phyloP scores from a whole-genome alignment of 2,329 filamentous ascomycete species.

The Ilyonectria mors-panacis region DNA sequence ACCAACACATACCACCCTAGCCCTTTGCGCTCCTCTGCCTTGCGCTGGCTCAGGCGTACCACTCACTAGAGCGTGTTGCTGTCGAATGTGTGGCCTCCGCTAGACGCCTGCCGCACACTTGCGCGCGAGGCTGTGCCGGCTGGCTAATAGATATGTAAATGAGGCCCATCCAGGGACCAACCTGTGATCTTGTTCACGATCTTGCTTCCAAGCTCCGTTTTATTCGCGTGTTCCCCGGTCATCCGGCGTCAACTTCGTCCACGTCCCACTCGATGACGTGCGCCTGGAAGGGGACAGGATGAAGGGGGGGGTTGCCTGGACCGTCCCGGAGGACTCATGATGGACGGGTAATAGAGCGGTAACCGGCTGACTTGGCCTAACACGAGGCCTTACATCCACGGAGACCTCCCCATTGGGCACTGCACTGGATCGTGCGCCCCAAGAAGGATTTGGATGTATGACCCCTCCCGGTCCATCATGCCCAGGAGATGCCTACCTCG shows the following conservation, averaged over 20 bases:
- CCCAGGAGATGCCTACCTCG: not conserved
- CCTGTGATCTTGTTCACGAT: slow-evolving; percentile 46
- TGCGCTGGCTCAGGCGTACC: slow-evolving; percentile 10
- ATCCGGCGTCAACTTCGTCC: slow-evolving; percentile 32
- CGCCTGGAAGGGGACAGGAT: slow-evolving; percentile 15
- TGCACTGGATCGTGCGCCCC: slow-evolving; percentile 19
- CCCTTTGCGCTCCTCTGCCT: slow-evolving; percentile 19
- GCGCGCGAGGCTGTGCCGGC: slow-evolving; percentile 36
- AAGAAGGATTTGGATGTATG: slow-evolving; percentile 25
- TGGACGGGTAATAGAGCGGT: slow-evolving; percentile 35
- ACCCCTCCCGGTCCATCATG: slow-evolving; percentile 12
- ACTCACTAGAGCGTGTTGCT: slow-evolving; percentile 35
- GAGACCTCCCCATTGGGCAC: slow-evolving; percentile 32
- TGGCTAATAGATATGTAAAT: slow-evolving; percentile 22
- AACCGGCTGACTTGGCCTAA: slow-evolving; percentile 29
- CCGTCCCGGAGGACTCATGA: slow-evolving; percentile 23
- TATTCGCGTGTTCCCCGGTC: slow-evolving; percentile 38
- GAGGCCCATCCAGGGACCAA: slow-evolving; percentile 25
- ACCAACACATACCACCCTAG: slow-evolving; percentile 27
- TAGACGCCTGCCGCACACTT: slow-evolving; percentile 34
- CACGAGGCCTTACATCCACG: slow-evolving; percentile 31
- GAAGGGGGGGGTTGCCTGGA: slow-evolving; percentile 32
- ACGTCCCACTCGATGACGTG: slow-evolving; percentile 40
- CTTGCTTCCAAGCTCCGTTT: slow-evolving; percentile 13
- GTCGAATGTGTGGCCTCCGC: slow-evolving; percentile 32